A percentile compares a stretch with the other conserved stretches of the same genome.
phyloP scores from a whole-genome alignment of 164 flowering plant genomes.

The Aristolochia californica region DNA sequence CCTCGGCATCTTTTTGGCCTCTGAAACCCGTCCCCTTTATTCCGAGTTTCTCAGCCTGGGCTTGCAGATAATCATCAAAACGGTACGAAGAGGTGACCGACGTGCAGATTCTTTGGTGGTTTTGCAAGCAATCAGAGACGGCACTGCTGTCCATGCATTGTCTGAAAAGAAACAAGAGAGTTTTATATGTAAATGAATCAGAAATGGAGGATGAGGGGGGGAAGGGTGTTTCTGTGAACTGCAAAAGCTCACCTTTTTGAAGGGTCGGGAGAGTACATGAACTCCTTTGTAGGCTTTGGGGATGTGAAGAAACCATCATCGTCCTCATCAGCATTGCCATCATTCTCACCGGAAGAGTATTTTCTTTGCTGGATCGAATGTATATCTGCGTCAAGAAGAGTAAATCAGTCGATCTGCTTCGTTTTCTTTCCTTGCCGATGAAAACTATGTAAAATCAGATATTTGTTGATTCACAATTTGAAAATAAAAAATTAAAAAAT shows the following conservation, averaged over 20 bases:
- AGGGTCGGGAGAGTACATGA: constrained; percentile 19
- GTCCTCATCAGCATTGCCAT: constrained; percentile 27
- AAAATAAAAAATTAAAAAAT: neutral
- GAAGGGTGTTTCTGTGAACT: neutral
- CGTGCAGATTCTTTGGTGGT: constrained; percentile 34
- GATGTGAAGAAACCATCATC: constrained; percentile 18
- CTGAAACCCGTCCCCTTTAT: constrained; percentile 20
- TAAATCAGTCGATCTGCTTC: neutral
- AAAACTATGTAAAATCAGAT: neutral
- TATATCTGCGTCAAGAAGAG: constrained; percentile 18
- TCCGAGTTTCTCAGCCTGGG: constrained; percentile 15
- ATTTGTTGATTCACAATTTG: neutral
- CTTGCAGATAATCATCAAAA: constrained; percentile 31
- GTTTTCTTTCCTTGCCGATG: neutral
- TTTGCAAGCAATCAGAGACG: constrained; percentile 24
- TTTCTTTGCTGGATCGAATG: constrained; percentile 21
- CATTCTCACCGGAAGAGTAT: constrained; percentile 26
- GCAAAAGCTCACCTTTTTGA: constrained; percentile 31
- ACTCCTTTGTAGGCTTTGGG: constrained; percentile 18
- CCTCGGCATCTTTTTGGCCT: constrained; percentile 15
- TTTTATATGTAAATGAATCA: neutral
- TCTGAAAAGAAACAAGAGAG: constrained; percentile 11
- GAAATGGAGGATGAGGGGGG: constrained; percentile 6
- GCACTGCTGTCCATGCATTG: constrained; percentile 36
- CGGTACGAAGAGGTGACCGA: constrained; percentile 32